Conservation (phyloP, 352 stramenopile genomes). For the Pythium scleroteichum region DNA sequence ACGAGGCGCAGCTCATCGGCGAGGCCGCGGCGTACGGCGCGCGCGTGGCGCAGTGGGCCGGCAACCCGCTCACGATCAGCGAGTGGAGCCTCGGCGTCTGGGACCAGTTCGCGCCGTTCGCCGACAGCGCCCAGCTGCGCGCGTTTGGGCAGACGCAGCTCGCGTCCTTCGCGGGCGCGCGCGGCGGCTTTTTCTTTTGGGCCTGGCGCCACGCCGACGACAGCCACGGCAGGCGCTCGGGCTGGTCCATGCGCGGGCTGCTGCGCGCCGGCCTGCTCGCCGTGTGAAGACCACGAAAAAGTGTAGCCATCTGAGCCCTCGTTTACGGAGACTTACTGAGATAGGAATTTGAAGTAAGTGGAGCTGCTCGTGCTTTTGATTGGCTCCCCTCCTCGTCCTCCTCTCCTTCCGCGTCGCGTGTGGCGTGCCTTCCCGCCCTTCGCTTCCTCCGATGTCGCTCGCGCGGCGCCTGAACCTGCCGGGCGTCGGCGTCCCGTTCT, state of each 20-base stretch:
- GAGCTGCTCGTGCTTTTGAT: too few species aligned
- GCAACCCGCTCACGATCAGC: conserved; percentile 34
- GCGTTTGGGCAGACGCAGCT: conserved; percentile 25
- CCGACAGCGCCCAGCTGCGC: conserved; percentile 3
- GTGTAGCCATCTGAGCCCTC: too few species aligned
- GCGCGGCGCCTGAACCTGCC: conserved; percentile 18
- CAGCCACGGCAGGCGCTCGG: conserved; percentile 20
- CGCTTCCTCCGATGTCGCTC: too few species aligned
- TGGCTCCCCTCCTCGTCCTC: conserved; percentile 5
- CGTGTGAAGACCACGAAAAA: too few species aligned
- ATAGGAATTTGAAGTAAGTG: too few species aligned
- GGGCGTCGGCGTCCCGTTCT: conserved; percentile 21
- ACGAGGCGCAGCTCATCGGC: conserved; percentile 27
- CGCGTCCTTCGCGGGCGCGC: conserved; percentile 19
- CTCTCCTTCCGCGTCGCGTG: too few species aligned
- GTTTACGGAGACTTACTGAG: too few species aligned
- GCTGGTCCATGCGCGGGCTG: conserved; percentile 32
- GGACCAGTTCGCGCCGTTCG: conserved; percentile 23
- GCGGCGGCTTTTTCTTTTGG: conserved; percentile 30
- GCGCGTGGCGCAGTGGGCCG: conserved; percentile 26
- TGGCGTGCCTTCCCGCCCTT: neutral
- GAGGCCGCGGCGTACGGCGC: conserved; percentile 19
- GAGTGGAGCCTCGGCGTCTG: conserved; percentile 35
- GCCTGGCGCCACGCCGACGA: conserved; percentile 37
- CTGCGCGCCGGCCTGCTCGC: conserved; percentile 16